Base-by-base conservation (phyloP, 305 asterid species). In the Lippia alba region DNA sequence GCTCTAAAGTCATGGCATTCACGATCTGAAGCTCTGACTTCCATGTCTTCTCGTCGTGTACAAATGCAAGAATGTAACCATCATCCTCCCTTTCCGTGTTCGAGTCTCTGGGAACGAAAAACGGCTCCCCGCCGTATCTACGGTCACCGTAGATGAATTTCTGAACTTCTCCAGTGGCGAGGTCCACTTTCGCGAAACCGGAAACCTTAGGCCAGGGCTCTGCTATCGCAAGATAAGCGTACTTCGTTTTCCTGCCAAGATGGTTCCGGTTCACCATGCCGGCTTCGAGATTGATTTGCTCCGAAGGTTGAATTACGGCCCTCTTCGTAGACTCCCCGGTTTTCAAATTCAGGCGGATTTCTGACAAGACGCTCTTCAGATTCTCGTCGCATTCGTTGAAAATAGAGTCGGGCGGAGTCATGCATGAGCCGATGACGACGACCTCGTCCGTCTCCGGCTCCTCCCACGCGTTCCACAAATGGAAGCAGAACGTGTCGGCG, bases 191-290 rank as follows among this genome's bases (percentile, higher is more conserved):
- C 0, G 96, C 92, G 33, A 90, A 86, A 1, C 96, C 96, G 0
- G 92, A 90, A 0, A 87, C 96, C 55, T 84, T 90, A 3, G 92
- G 96, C 92, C 96, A 90, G 32, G 96, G 94, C 74, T 89, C 96
- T 2, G 92, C 94, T 0, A 89, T 74, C 0, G 94, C 92, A 0
- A 87, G 85, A 46, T 87, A 90, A 0, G 85, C 89, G 48, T 45
- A 83, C 67, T 66, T 45, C 6, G 92, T 86, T 63, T 84, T 90
- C 61, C 95, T 71, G 48, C 96, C 96, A 0, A 90, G 79, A 53
- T 2, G 54, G 71, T 86, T 81, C 51, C 88, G 74, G 82, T 88
- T 90, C 56, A 90, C 95, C 95, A 86, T 90, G 0, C 96, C 95
- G 20, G 91, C 96, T 66, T 90, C 92, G n/a, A 90, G 33, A 49